Evolutionary conservation across 805 yeast genomes (phyloP).

Genomic region (Yamadazyma olivae): DNA sequence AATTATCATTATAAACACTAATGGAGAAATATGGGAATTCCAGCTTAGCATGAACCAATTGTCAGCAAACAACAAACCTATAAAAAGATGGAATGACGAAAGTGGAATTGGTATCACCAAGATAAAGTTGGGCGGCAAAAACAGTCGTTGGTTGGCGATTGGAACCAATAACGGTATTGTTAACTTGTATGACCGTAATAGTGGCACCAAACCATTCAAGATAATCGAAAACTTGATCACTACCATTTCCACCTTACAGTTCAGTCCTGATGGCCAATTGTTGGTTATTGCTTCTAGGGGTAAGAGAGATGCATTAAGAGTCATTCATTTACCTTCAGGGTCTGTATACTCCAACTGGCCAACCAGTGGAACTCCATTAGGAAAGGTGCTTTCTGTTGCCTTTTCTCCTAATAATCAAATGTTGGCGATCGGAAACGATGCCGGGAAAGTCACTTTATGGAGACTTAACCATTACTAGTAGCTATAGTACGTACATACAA

Average conservation of each 20-base stretch:
- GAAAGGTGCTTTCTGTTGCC: constrained; percentile 78
- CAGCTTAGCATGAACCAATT: constrained; percentile 13
- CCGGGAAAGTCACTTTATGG: constrained; percentile 89
- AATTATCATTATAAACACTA: constrained; percentile 59
- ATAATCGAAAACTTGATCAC: constrained; percentile 79
- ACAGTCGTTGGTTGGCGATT: constrained; percentile 79
- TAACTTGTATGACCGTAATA: constrained; percentile 68
- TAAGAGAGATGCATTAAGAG: constrained; percentile 77
- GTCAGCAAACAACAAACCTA: constrained; percentile 36
- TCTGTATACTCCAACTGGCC: constrained; percentile 96
- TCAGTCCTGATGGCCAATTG: constrained; percentile 86
- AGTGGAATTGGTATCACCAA: constrained; percentile 83
- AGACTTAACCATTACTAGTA: constrained; percentile 73
- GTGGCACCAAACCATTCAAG: constrained; percentile 49
- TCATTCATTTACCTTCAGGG: constrained; percentile 86
- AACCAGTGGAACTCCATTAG: constrained; percentile 92
- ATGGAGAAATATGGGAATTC: constrained; percentile 92
- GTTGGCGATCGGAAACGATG: constrained; percentile 87
- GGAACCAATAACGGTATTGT: constrained; percentile 91
- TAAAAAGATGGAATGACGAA: constrained; percentile 78
- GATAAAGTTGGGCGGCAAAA: constrained; percentile 66
- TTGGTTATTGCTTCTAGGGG: constrained; percentile 83
- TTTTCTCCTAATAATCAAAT: constrained; percentile 82
- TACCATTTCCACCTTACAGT: constrained; percentile 66
- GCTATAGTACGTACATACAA: not conserved